Evolutionary conservation across 2,329 filamentous ascomycete species (phyloP), one percentile per base, ranked within the genome.

Genomic region (Fusarium hainanense): DNA sequence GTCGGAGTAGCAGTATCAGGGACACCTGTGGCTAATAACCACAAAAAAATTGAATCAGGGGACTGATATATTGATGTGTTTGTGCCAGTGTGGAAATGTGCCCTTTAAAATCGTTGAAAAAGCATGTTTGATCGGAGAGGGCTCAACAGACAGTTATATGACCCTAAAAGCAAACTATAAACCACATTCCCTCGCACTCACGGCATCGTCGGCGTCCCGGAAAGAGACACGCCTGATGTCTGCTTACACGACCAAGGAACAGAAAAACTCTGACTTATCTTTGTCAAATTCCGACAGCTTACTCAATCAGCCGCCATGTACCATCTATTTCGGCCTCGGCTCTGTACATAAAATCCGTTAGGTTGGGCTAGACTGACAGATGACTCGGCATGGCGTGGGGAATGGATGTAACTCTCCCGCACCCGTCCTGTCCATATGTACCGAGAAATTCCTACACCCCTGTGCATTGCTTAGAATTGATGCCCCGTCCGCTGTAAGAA

Each of bases 331-430:
- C 68, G 68, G 68, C 37, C 59, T 70, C 68, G 68, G 68, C 46
- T 41, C 51, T 46, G 43, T 48, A n/a, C 43, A 48, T 42, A 46
- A 65, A 71, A 52, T 30, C 54, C 68, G 64, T 51, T 49, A 44
- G 43, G 58, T 44, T 43, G 50, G 50, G 42, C 47, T 34, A 65
- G 30, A 46, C 66, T 54, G 47, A 54, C 66, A 59, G 57, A 61
- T 70, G 68, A 70, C 68, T 66, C 68, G 51, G 58, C 44, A 71
- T 52, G 41, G 47, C 61, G 63, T 66, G 50, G 61, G n/a, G 57
- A 25, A 56, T 50, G 48, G 12, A 61, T 70, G 57, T 57, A 43
- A 57, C 52, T 52, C 51, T 58, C 49, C 44, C 64, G 41, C 50
- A 44, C 32, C 32, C 5, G 18, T 37, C 10, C 18, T 25, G 30